Evolutionary conservation across 1,139 yeast species (phyloP), one percentile per base, ranked within the genome.

Genomic region (Geotrichum phurueaensis): DNA sequence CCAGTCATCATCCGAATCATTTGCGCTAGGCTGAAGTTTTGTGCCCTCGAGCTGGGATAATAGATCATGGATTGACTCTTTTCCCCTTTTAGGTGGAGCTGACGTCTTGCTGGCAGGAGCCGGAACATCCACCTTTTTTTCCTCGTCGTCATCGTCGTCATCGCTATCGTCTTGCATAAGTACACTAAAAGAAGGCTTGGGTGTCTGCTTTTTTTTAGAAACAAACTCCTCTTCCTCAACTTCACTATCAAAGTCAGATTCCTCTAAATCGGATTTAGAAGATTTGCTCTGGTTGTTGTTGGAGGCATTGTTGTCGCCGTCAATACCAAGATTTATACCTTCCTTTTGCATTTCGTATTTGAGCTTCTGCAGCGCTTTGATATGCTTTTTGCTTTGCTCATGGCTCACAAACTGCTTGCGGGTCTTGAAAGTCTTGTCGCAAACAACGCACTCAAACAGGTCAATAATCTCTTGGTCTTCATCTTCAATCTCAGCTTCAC

Each of bases 321-420:
- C 59, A n/a, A 56, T 39, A 1, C 54, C 96, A 56, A 91, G 75
- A 7, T 85, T 86, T 29, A 86, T 78, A 7, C 96, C 96, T 68
- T 94, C 98, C 67, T 81, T 81, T 63, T 80, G 79, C 97, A 94
- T 89, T 69, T 89, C 90, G 81, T 87, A 82, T 68, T 83, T 81
- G 64, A 94, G 69, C 65, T 82, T 80, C 59, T 81, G 81, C 56
- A 92, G 71, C 15, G 80, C 78, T 71, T 86, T 87, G 65, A 82
- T 79, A 71, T 94, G 98, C 71, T 86, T 84, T 62, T 88, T 86
- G 20, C 96, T 88, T 53, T 78, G 77, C 67, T 87, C 95, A 73
- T 94, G 99, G 23, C 83, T 83, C 31, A 79, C 78, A 62, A 89
- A 82, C 72, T 91, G 97, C 61, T 84, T 85, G 65, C 87, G 86